Evolutionary conservation across 164 flowering plant genomes (phyloP), one percentile per base, ranked within the genome.

Genomic region (Sedum album): DNA sequence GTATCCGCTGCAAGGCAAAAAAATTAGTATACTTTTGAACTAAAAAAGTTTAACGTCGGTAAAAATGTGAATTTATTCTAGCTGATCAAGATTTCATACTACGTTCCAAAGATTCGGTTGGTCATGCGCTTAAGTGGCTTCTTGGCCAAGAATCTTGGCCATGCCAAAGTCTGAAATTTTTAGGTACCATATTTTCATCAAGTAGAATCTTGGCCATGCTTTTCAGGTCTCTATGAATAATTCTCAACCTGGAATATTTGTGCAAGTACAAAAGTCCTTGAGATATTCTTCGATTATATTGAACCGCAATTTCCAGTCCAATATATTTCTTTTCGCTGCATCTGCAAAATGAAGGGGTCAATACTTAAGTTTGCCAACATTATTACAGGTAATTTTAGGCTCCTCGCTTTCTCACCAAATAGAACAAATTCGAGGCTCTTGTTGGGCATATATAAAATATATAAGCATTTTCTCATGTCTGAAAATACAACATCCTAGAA

Each of bases 191-290:
- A 68, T 15, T 72, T 65, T 69, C 26, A 31, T 73, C 81, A 35
- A 74, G 75, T 51, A 79, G 55, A 67, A 73, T 69, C 68, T 76
- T 79, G 21, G n/a, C n/a, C 74, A 39, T 11, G 72, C 74, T n/a
- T 67, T 75, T 69, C 25, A 57, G 25, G 66, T 69, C 72, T 55
- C 76, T 61, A 25, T 75, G 78, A 21, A 75, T 71, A 10, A 76
- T 69, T 72, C 62, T 74, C 33, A 79, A 49, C 65, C 80, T 75
- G 2, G 80, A 77, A 61, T 75, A 73, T 39, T 77, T 73, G 44
- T 75, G 82, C 60, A n/a, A n/a, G 77, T 77, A 79, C 10, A 77
- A 66, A 25, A 77, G 71, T n/a, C 80, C 82, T 67, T 76, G 82
- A 62, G 73, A 73, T n/a, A 70, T 66, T 46, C 79, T 69, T 71